A percentile compares a stretch with the other conserved stretches of the same genome.
phyloP scores from a whole-genome alignment of 2,329 filamentous ascomycete genomes.

The Alternaria arbusti region DNA sequence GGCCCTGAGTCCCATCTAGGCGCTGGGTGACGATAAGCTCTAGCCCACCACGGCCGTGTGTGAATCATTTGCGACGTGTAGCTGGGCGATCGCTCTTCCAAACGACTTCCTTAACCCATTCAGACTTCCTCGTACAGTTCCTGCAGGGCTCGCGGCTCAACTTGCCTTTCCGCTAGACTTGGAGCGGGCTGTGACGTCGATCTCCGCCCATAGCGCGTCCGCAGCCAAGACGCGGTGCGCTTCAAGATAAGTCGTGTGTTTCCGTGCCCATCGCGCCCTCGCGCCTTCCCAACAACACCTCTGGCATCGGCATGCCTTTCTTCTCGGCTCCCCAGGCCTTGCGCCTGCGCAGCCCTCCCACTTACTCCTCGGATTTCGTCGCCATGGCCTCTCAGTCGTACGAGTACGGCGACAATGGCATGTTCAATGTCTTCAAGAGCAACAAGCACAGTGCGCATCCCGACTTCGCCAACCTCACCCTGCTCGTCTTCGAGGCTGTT shows the following conservation, averaged over 20 bases:
- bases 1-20: not conserved
- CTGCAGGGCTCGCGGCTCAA: not conserved
- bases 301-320: slow-evolving; percentile 36
- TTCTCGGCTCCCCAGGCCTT: slow-evolving; percentile 42
- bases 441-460: slow-evolving; percentile 60
- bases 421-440: slow-evolving; percentile 41
- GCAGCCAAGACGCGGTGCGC: slow-evolving; percentile 23
- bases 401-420: slow-evolving; percentile 37
- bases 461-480: slow-evolving; percentile 70
- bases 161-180: slow-evolving; percentile 3
- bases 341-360: slow-evolving; percentile 43
- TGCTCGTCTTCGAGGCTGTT: slow-evolving; percentile 93
- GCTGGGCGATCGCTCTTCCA: not conserved
- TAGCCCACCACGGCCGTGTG: not conserved
- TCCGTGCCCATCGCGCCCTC: slow-evolving; percentile 16
- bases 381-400: slow-evolving; percentile 44
- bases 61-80: not conserved
- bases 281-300: slow-evolving; percentile 11
- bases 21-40: not conserved
- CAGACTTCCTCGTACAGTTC: not conserved
- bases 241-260: slow-evolving; percentile 22
- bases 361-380: slow-evolving; percentile 32
- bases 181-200: slow-evolving; percentile 17
- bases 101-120: slow-evolving; percentile 6
- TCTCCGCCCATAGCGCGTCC: slow-evolving; percentile 7